Evolutionary conservation across 768 basidiomycete species (phyloP).

Genomic region (Boletus subparvulus): DNA sequence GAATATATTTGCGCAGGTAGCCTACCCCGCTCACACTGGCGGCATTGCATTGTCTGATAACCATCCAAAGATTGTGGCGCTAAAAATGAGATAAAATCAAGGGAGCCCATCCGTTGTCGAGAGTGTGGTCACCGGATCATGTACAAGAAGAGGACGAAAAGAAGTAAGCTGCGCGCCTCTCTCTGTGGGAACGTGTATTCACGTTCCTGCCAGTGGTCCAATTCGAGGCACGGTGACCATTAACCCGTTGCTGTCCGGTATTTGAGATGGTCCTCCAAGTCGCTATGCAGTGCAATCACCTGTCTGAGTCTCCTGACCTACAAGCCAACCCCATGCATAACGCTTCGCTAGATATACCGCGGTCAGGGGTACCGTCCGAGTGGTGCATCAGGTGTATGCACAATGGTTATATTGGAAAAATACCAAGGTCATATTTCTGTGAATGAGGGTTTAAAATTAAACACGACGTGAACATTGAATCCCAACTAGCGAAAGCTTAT

Average conservation of each 20-base stretch:
- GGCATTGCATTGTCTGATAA: constrained; percentile 11
- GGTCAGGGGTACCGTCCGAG: neutral
- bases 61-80: constrained; percentile 75
- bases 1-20: constrained; percentile 86
- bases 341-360: neutral
- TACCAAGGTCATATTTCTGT: neutral
- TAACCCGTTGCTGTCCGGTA: neutral
- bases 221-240: constrained; percentile 32
- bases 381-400: neutral
- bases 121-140: constrained; percentile 98
- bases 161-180: constrained; percentile 60
- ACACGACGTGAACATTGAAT: neutral
- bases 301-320: neutral
- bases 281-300: neutral
- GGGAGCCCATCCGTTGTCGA: constrained; percentile 92
- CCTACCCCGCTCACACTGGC: constrained; percentile 17
- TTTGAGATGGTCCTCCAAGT: neutral
- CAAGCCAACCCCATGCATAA: neutral
- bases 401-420: neutral
- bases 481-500: neutral
- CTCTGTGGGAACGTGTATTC: neutral
- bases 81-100: constrained; percentile 85
- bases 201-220: constrained; percentile 30
- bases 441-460: neutral
- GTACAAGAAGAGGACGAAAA: constrained; percentile 95